Evolutionary conservation across 1,284 basidiomycete species (phyloP).

Genomic region (Pseudomicrostroma phylloplanum): DNA sequence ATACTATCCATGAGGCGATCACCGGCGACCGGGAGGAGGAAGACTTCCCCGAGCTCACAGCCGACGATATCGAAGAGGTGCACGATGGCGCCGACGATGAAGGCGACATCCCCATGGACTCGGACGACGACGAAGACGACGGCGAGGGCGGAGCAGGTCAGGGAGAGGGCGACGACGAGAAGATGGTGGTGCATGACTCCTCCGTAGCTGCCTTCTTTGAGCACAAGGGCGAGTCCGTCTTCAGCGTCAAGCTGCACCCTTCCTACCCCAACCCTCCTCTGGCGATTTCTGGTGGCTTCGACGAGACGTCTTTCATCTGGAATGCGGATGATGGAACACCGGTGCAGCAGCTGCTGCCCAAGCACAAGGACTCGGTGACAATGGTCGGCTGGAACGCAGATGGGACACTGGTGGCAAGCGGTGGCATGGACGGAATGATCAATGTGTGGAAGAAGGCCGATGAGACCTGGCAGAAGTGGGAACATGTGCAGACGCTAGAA

Average conservation of each 20-base stretch:
- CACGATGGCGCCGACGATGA: constrained; percentile 28
- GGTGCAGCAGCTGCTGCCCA: constrained; percentile 2
- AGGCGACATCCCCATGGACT: constrained; percentile 29
- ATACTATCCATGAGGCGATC: no score
- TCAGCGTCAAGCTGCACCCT: constrained; percentile 72
- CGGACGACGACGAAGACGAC: constrained; percentile 22
- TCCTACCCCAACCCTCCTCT: constrained; percentile 68
- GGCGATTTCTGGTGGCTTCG: constrained; percentile 86
- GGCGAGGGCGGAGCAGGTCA: constrained; percentile 2
- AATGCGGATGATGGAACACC: neutral
- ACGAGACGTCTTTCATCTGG: constrained; percentile 92
- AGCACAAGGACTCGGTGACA: constrained; percentile 4
- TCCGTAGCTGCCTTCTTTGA: constrained; percentile 48
- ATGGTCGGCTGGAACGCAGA: constrained; percentile 70
- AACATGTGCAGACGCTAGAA: constrained; percentile 82
- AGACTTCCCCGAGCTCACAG: constrained; percentile 11
- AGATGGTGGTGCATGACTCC: constrained; percentile 33
- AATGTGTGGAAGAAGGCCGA: constrained; percentile 65
- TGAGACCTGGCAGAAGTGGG: constrained; percentile 67
- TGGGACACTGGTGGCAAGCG: constrained; percentile 86
- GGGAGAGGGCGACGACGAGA: constrained; percentile 18
- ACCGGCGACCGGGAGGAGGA: constrained; percentile 6
- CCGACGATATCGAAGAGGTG: constrained; percentile 27
- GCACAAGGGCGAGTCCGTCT: constrained; percentile 60
- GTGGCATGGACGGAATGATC: constrained; percentile 93